Base-by-base conservation (phyloP, 352 stramenopile genomes). In the Pythium biforme region DNA sequence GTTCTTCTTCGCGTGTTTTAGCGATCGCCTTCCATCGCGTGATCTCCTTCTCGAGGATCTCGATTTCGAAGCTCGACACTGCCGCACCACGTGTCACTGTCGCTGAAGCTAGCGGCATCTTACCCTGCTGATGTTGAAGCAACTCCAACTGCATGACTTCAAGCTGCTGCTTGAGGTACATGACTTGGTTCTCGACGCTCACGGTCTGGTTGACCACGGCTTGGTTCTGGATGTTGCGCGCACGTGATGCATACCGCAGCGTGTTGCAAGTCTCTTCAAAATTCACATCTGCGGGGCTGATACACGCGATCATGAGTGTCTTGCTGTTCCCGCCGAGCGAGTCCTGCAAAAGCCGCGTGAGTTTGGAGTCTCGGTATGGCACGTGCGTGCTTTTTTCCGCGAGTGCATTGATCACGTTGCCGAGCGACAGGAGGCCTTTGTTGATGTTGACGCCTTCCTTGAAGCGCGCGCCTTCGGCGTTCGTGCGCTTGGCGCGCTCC, bases 151-250 rank as follows among this genome's bases (percentile, higher is more conserved):
- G 74, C 33, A 90, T 53, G 33, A 89, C 59, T 48, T 84, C 81
- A 20, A 94, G 48, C 61, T 94, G 80, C 55, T 86, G 78, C 52
- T 88, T 89, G 9, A 93, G 68, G 39, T 75, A 79, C 6, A 39
- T 33, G 11, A 92, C 60, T 60, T 88, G 75, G 51, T 72, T 97
- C 29, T 92, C 83, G 23, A 95, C 86, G 56, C 96, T 98, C 22
- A 91, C 77, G 61, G 99, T 94, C 63, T 98, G 92, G 72, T 99
- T 99, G 37, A 99, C 91, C 55, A 98, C 85, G 1, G 97, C 95
- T 60, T 93, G 89, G 73, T 99, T 99, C 66, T 99, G 95, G 68
- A 99, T 99, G 56, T 99, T 98, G 47, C 99, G 99, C 6, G 98
- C 95, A 22, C 97, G 89, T 53, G 97, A 96, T 1, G 97, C 96